These are phyloP conservation scores for Huntiella abstrusa DNA, from an alignment of 2,329 filamentous ascomycete species.

Conservation along the genomic window DNA sequence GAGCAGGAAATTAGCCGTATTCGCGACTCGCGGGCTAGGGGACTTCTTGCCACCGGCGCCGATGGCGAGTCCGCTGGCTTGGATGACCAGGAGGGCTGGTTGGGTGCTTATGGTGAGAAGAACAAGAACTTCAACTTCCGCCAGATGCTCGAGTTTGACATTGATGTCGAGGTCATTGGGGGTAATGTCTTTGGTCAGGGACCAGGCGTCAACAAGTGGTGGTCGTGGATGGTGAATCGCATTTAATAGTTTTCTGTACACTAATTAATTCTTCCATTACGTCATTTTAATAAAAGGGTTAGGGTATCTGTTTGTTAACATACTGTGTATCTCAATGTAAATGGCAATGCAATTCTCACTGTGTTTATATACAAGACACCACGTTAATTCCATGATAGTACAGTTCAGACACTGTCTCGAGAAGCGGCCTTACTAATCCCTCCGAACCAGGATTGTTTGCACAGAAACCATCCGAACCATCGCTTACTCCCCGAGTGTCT, in stretches of 20 bases:
- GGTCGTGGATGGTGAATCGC: constrained; percentile 69
- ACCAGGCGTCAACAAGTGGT: constrained; percentile 67
- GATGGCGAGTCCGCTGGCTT: constrained; percentile 39
- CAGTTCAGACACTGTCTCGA: too few relatives aligned
- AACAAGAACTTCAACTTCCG: constrained; percentile 54
- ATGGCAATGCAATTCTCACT: too few relatives aligned
- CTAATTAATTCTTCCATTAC: constrained; percentile 17
- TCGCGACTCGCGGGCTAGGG: constrained; percentile 57
- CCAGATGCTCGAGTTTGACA: constrained; percentile 67
- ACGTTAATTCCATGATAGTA: too few relatives aligned
- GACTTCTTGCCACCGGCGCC: constrained; percentile 65
- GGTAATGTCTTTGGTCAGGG: constrained; percentile 51
- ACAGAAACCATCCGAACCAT: too few relatives aligned
- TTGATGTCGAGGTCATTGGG: constrained; percentile 57
- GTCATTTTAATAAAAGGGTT: too few relatives aligned
- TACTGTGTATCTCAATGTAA: too few relatives aligned
- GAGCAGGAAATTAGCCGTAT: constrained; percentile 70
- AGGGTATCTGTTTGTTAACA: too few relatives aligned
- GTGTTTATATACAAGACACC: too few relatives aligned
- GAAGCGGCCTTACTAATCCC: too few relatives aligned
- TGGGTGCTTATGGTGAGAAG: constrained; percentile 56
- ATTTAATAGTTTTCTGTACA: constrained; percentile 27
- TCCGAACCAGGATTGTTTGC: too few relatives aligned
- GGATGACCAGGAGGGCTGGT: constrained; percentile 64
- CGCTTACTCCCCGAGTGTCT: too few relatives aligned